These are phyloP conservation scores for Penicillium bialowiezense DNA, from an alignment of 495 filamentous ascomycete species.

Conservation along the genomic window DNA sequence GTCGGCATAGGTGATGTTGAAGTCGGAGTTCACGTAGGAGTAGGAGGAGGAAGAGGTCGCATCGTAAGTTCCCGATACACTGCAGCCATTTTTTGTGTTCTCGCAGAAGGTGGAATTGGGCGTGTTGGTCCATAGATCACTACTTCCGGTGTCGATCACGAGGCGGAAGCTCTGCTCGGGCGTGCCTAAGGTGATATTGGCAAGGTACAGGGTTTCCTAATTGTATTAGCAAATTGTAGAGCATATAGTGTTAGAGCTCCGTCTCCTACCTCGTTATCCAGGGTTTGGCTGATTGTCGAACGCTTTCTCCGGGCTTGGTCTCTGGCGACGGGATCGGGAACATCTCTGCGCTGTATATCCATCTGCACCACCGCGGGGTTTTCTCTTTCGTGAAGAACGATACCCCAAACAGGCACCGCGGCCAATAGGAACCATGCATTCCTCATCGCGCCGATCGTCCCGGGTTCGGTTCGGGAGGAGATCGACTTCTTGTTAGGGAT, in stretches of 20 bases:
- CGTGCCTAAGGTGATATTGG: slow-evolving; percentile 70
- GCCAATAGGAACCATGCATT: slow-evolving; percentile 16
- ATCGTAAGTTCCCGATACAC: slow-evolving; percentile 61
- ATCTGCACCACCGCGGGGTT: slow-evolving; percentile 36
- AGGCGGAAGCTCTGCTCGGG: slow-evolving; percentile 62
- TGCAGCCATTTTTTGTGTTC: slow-evolving; percentile 44
- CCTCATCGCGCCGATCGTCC: slow-evolving; percentile 17
- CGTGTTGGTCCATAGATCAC: slow-evolving; percentile 86
- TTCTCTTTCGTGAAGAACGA: slow-evolving; percentile 34
- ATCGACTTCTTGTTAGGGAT: slow-evolving; percentile 3
- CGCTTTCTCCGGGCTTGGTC: slow-evolving; percentile 36
- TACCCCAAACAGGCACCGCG: slow-evolving; percentile 15
- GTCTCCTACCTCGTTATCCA: slow-evolving; percentile 45
- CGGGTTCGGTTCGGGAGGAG: neutral
- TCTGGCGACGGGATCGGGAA: slow-evolving; percentile 30
- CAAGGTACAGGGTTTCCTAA: slow-evolving; percentile 61
- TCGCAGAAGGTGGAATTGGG: slow-evolving; percentile 60
- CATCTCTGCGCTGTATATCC: slow-evolving; percentile 36
- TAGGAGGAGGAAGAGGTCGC: slow-evolving; percentile 82
- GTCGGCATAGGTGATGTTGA: slow-evolving; percentile 92
- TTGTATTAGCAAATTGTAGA: too few species aligned
- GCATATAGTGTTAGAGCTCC: too few species aligned
- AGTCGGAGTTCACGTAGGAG: slow-evolving; percentile 68
- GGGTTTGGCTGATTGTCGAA: slow-evolving; percentile 27
- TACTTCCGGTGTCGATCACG: slow-evolving; percentile 81